Conservation (phyloP, 1,284 basidiomycete genomes). For the Phaffia rhodozyma region DNA sequence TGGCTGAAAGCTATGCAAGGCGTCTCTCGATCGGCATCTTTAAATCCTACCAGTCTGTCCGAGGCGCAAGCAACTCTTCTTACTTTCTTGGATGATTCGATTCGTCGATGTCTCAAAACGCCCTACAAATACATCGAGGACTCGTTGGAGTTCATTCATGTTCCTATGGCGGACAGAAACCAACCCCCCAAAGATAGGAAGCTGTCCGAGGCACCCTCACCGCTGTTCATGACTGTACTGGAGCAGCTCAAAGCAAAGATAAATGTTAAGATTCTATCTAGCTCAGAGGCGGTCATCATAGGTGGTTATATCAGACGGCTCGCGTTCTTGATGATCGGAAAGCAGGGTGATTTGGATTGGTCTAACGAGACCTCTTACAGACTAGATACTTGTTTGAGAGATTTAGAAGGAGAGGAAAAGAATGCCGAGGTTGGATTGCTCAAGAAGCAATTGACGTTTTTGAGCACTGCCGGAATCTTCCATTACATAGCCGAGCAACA, state of each 20-base stretch:
- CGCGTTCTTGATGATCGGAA: conserved; percentile 46
- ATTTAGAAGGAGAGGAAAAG: conserved; percentile 11
- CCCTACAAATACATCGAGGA: conserved; percentile 81
- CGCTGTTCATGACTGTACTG: conserved; percentile 59
- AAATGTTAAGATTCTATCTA: conserved; percentile 42
- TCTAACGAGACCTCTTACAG: conserved; percentile 23
- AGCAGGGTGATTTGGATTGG: conserved; percentile 39
- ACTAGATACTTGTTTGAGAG: conserved; percentile 24
- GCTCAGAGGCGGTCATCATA: conserved; percentile 52
- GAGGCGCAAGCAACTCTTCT: conserved; percentile 47
- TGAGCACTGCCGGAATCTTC: background rate
- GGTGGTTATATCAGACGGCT: conserved; percentile 52
- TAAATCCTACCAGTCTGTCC: conserved; percentile 34
- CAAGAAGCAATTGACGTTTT: conserved; percentile 10
- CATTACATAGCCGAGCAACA: no score
- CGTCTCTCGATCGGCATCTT: conserved; percentile 8
- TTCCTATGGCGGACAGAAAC: conserved; percentile 23
- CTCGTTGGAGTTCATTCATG: conserved; percentile 29
- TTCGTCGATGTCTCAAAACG: conserved; percentile 68
- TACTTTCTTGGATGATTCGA: conserved; percentile 71
- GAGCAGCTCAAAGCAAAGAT: conserved; percentile 62
- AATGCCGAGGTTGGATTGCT: conserved; percentile 19
- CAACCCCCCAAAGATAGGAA: conserved; percentile 8
- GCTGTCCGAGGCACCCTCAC: conserved; percentile 43
- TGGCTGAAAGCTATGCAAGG: conserved; percentile 53